Base-by-base conservation (phyloP, 1,139 yeast genomes). In the Kodamaea alishanica region DNA sequence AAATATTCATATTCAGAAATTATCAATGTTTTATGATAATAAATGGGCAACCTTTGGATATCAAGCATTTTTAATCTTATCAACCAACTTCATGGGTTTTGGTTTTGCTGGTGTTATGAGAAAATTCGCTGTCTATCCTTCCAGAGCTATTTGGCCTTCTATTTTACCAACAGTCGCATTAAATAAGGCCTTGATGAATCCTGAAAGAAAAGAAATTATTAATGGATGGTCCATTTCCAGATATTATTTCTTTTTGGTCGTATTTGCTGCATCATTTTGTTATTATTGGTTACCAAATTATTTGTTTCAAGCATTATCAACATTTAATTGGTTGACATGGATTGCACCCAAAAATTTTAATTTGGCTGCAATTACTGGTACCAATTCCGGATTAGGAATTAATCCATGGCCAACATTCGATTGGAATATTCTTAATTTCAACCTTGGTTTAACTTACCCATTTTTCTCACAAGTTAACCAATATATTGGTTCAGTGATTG, bases 21-120 rank as follows among this genome's bases (percentile, higher is more conserved):
- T 59, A 34, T 32, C 37, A 1, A 26, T 32, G 7, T 52, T 33
- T 35, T 53, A 50, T 38, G 35, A 44, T 20, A 47, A 49, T 33
- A 28, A 41, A 6, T 53, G 57, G 57, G 52, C 39, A 5, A 43
- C 38, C 10, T 47, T 41, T 35, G 57, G 57, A 1, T 52, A 51
- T 33, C 46, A 51, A 30, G 31, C 38, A 8, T 42, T 52, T 15
- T 43, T 52, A 24, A 41, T 48, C 15, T 41, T 52, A 24, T 35
- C 44, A 27, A 49, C 55, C 11, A 45, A 50, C 39, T 54, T 53
- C 34, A 44, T 55, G 50, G 59, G 59, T 15, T 52, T 54, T 30
- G 59, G 58, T 0, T 47, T 54, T 29, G 58, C 57, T 0, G 59
- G 58, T 24, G 41, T 54, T 24, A 41, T 53, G 45, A 44, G 57